Evolutionary conservation across 2,329 filamentous ascomycete genomes (phyloP), one percentile per base, ranked within the genome.

Genomic region (Nectriaceae sp.): DNA sequence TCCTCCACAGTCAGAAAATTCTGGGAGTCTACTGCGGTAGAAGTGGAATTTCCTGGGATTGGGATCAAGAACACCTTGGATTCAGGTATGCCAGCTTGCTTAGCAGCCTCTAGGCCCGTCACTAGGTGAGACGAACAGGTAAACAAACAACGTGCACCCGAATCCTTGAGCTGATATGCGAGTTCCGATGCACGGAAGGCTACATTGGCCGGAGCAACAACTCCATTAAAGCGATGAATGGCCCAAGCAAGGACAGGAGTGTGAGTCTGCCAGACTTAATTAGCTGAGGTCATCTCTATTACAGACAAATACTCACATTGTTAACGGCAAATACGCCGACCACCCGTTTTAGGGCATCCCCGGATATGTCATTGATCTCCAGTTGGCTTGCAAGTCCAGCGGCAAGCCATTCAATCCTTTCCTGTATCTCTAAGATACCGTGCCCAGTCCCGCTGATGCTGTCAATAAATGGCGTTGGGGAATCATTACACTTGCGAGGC

Each of bases 331-430:
- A 95, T 22, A 92, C 74, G 2, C 77, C 86, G 35, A 90, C 74
- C 18, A 92, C 87, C 66, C n/a, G n/a, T n/a, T n/a, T 91, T 91
- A 59, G 94, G 89, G 85, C 87, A 94, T 62, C 91, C 87, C 0
- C n/a, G n/a, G 82, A 82, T 11, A 86, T 89, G 44, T 83, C 68
- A 50, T 88, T 86, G 2, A 86, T 82, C 29, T 78, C 67, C 77
- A 93, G 76, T 55, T 89, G 82, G 62, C 87, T 84, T 33, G 81
- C 78, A 24, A 95, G 70, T 11, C 80, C 85, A 42, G 86, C 79
- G n/a, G 89, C 80, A 8, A 94, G 75, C 42, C 74, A 75, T 35
- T 90, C 85, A 5, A 87, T 80, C 4, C 88, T 78, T 40, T 84
- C 75, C 40, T 78, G 80, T 35, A 90, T 78, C 53, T 93, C 80